A percentile compares a stretch with the other conserved stretches of the same genome.
Evolutionary conservation across 805 yeast genomes (phyloP).

Genomic region (Teunomyces barrocoloradensis): DNA sequence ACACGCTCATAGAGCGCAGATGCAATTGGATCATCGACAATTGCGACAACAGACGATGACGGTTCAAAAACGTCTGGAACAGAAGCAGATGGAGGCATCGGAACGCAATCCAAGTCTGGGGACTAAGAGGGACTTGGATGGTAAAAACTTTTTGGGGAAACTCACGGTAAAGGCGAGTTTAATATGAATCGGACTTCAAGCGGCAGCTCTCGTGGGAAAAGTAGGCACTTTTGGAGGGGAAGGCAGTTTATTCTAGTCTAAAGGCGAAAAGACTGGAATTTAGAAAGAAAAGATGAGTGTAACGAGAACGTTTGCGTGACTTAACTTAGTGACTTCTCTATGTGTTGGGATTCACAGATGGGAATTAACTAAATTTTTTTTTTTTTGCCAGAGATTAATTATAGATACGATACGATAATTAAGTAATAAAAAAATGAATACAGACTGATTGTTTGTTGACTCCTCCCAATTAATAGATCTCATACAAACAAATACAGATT

Average conservation of each 20-base stretch:
- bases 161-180: constrained; percentile 36
- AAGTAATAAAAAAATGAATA: too few species aligned
- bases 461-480: too few species aligned
- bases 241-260: constrained; percentile 5
- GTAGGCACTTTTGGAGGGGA: constrained; percentile 3
- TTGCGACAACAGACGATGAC: too few species aligned
- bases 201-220: constrained; percentile 43
- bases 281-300: background rate
- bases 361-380: too few species aligned
- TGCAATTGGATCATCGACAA: background rate
- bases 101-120: constrained; percentile 1
- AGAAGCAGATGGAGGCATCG: constrained; percentile 20
- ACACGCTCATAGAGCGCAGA: constrained; percentile 41
- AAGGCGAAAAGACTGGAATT: constrained; percentile 4
- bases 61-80: background rate
- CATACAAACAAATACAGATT: too few species aligned
- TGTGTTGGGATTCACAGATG: background rate
- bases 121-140: constrained; percentile 2
- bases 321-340: background rate
- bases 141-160: background rate
- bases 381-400: too few species aligned
- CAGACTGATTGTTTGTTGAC: too few species aligned
- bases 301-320: background rate
- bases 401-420: too few species aligned
- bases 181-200: constrained; percentile 28